phyloP scores from a whole-genome alignment of 768 basidiomycete genomes.

The Pisolithus marmoratus region DNA sequence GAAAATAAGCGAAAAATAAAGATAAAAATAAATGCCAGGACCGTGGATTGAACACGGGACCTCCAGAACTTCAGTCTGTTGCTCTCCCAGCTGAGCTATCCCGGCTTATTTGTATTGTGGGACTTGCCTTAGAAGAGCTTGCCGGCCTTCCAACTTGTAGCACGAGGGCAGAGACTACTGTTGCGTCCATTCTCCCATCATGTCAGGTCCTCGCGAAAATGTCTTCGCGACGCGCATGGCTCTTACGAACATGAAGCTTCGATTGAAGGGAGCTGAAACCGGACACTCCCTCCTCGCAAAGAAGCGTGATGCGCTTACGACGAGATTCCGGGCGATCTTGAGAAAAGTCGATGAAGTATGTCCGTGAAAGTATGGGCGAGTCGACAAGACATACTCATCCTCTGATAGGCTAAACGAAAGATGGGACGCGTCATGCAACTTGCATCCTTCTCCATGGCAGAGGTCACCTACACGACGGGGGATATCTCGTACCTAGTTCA shows the following conservation, averaged over 20 bases:
- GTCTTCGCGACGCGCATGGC: slow-evolving; percentile 98
- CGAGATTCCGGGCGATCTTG: slow-evolving; percentile 89
- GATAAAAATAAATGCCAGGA: slow-evolving; percentile 48
- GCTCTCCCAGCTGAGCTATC: slow-evolving; percentile 75
- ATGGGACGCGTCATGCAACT: slow-evolving; percentile 99
- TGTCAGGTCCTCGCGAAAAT: slow-evolving; percentile 91
- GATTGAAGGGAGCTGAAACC: slow-evolving; percentile 88
- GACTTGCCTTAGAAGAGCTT: not conserved
- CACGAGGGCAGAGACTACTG: not conserved
- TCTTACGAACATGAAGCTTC: slow-evolving; percentile 84
- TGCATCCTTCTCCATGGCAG: slow-evolving; percentile 97
- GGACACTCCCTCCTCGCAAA: slow-evolving; percentile 94
- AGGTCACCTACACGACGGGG: slow-evolving; percentile 96
- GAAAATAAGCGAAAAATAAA: not conserved
- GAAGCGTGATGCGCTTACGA: slow-evolving; percentile 95
- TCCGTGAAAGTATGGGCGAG: slow-evolving; percentile 5
- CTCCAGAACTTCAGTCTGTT: slow-evolving; percentile 76
- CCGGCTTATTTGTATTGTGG: slow-evolving; percentile 30
- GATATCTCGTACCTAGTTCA: slow-evolving; percentile 98
- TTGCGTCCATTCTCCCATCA: slow-evolving; percentile 27
- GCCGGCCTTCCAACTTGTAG: not conserved
- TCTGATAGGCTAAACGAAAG: slow-evolving; percentile 85
- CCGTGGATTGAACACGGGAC: slow-evolving; percentile 79
- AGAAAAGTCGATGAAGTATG: slow-evolving; percentile 95
- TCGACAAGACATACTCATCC: slow-evolving; percentile 13